These are phyloP conservation scores for Periconia sp. DNA, from an alignment of 2,329 filamentous ascomycete species.

Conservation along the genomic window DNA sequence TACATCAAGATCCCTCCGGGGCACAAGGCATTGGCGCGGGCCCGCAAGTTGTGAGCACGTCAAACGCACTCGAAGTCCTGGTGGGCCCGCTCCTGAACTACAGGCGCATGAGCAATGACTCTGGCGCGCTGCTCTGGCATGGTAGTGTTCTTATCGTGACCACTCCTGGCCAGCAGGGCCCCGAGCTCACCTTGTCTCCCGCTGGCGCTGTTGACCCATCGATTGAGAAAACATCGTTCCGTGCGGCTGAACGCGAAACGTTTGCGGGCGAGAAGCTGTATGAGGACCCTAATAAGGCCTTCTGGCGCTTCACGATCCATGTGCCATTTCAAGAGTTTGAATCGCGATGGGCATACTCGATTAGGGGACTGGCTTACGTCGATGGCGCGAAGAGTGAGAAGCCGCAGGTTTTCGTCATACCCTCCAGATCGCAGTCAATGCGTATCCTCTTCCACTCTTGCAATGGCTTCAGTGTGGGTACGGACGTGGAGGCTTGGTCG, in stretches of 20 bases:
- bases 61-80: constrained; percentile 61
- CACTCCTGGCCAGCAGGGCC: constrained; percentile 69
- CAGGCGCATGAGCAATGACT: constrained; percentile 69
- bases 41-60: constrained; percentile 52
- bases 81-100: constrained; percentile 81
- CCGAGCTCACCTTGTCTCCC: constrained; percentile 64
- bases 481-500: constrained; percentile 67
- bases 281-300: constrained; percentile 63
- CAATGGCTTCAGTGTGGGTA: constrained; percentile 72
- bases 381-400: constrained; percentile 50
- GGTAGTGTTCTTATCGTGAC: constrained; percentile 87
- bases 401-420: constrained; percentile 59
- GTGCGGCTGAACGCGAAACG: constrained; percentile 31
- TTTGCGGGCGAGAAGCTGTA: constrained; percentile 63
- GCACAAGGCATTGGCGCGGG: constrained; percentile 49
- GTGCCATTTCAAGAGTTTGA: constrained; percentile 75
- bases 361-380: constrained; percentile 69
- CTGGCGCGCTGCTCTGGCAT: constrained; percentile 67
- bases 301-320: constrained; percentile 64
- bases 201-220: constrained; percentile 49
- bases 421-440: constrained; percentile 67
- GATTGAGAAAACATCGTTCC: constrained; percentile 29
- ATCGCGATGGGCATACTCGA: constrained; percentile 77
- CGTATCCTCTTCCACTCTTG: constrained; percentile 74
- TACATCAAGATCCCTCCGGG: constrained; percentile 30